phyloP scores from a whole-genome alignment of 2,329 filamentous ascomycete genomes.

The Aspergillus sp. region DNA sequence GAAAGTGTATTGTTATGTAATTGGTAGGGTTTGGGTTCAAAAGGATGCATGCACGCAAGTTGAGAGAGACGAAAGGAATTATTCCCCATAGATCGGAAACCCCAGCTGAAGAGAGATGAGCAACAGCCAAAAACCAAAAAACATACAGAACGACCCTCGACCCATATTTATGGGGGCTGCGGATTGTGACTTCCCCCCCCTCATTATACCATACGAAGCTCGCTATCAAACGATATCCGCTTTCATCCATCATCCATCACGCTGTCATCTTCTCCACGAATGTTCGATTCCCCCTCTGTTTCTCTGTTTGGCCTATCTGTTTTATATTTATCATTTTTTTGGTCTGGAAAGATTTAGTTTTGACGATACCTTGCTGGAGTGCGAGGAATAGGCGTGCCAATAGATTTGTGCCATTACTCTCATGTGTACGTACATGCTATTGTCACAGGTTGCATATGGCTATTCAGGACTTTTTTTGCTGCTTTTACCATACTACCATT shows the following conservation, averaged over 20 bases:
- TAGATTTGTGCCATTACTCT: slow-evolving; percentile 23
- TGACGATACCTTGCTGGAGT: slow-evolving; percentile 20
- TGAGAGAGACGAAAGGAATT: slow-evolving; percentile 23
- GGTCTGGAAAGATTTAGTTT: slow-evolving; percentile 29
- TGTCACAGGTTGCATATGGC: slow-evolving; percentile 16
- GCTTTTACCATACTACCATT: slow-evolving; percentile 5
- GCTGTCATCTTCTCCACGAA: slow-evolving; percentile 41
- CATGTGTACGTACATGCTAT: slow-evolving; percentile 24
- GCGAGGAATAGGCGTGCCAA: slow-evolving; percentile 32
- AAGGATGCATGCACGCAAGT: slow-evolving; percentile 21
- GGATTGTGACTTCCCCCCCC: slow-evolving; percentile 12
- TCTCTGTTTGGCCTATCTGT: slow-evolving; percentile 22
- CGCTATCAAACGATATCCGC: slow-evolving; percentile 31
- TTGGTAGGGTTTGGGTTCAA: slow-evolving; percentile 19
- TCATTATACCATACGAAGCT: slow-evolving; percentile 25
- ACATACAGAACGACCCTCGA: slow-evolving; percentile 5
- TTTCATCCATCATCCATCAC: slow-evolving; percentile 26
- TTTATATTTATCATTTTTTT: slow-evolving; percentile 5
- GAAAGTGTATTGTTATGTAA: slow-evolving; percentile 80
- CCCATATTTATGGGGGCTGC: slow-evolving; percentile 22
- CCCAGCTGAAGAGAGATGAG: slow-evolving; percentile 14
- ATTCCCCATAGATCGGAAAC: slow-evolving; percentile 15
- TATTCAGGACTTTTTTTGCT: background rate
- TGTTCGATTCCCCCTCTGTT: slow-evolving; percentile 44
- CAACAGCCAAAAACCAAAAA: slow-evolving; percentile 10